Base-by-base conservation (phyloP, 1,284 basidiomycete genomes). In the Hypsizygus ulmarius region DNA sequence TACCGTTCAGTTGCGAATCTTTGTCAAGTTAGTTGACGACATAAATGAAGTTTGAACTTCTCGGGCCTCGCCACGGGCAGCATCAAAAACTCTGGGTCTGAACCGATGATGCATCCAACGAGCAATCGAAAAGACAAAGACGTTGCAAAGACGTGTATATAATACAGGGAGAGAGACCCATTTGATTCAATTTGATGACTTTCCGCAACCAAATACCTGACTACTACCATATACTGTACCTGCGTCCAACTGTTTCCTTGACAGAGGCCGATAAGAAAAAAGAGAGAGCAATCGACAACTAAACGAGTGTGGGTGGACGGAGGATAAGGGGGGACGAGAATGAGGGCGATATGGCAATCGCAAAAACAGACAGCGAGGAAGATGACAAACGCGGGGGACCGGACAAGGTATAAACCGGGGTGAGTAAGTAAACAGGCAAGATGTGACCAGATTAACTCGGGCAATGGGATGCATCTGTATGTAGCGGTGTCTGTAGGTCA, bases 181-280 rank as follows among this genome's bases (percentile, higher is more conserved):
- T 44, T 57, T 58, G 47, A 54, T 55, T 53, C 46, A 35, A 46
- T 25, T 53, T 55, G 37, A 50, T 55, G 47, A 57, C 55, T 59
- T 59, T 52, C 48, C 49, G 53, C 50, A 45, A 51, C 50, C 50
- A 47, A 54, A 42, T 42, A 49, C 48, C 50, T 36, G 28, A 44
- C 46, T 48, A 56, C 55, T 54, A 54, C 50, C 51, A 51, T 46
- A 39, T 42, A 41, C 42, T 46, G 36, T 42, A 41, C 42, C 52
- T 41, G 30, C 21, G 42, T 42, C 49, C 47, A 39, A 44, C 47
- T 39, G 39, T 48, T 47, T 53, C 50, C 51, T 43, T 38, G 16
- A 47, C 21, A 38, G 25, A 43, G 40, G 35, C 27, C 16, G 10
- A 44, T 30, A 28, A 35, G 47, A 48, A 47, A 48, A 29, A 38